Conservation (phyloP, 441 rosid genomes). For the Erodium moschatum region DNA sequence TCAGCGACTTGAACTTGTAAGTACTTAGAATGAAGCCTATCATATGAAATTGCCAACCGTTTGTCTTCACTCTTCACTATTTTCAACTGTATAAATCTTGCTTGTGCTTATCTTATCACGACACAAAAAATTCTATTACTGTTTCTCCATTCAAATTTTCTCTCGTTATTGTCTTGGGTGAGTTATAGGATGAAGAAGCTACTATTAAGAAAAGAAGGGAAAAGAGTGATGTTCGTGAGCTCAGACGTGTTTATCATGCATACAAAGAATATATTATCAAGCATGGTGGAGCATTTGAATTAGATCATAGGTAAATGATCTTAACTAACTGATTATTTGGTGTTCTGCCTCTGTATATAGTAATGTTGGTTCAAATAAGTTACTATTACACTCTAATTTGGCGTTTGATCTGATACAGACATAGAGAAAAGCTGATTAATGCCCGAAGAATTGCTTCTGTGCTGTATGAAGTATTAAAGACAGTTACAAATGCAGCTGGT, state of each 20-base stretch:
- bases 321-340: background rate
- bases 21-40: conserved; percentile 13
- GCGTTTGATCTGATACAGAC: conserved; percentile 24
- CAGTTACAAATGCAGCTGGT: conserved; percentile 49
- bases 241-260: conserved; percentile 60
- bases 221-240: conserved; percentile 60
- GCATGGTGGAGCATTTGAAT: conserved; percentile 42
- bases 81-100: background rate
- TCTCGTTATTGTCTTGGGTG: conserved; percentile 3
- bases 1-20: conserved; percentile 71
- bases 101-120: background rate
- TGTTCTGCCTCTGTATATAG: background rate
- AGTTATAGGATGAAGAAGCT: conserved; percentile 55
- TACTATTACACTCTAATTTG: conserved; percentile 15
- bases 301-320: conserved; percentile 40
- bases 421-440: conserved; percentile 42
- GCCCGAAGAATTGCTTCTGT: conserved; percentile 44
- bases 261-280: conserved; percentile 48
- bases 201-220: conserved; percentile 41
- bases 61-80: background rate
- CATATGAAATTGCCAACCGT: background rate
- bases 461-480: conserved; percentile 50
- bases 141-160: background rate
- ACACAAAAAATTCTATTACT: background rate
- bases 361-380: conserved; percentile 11